Percentiles rank a stretch among this genome's conserved stretches.
phyloP scores from a whole-genome alignment of 805 yeast species.

The Candida oleophila region DNA sequence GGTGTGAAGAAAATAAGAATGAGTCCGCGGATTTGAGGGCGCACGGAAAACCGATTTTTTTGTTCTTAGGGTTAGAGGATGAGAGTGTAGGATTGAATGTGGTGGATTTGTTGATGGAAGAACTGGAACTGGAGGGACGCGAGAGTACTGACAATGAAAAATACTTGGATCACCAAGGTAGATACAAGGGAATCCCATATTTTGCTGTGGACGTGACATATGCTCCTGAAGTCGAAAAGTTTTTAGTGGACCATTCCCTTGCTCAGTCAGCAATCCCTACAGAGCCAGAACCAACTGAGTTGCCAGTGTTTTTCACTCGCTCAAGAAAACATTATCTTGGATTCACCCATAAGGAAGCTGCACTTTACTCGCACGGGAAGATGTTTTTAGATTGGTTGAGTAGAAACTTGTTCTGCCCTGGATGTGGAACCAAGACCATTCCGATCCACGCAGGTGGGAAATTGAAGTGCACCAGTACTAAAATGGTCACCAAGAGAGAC shows the following conservation, averaged over 20 bases:
- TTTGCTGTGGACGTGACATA: conserved; percentile 60
- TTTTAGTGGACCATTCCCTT: conserved; percentile 22
- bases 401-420: conserved; percentile 77
- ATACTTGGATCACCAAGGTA: conserved; percentile 42
- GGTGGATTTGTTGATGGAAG: conserved; percentile 24
- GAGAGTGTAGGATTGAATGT: conserved; percentile 43
- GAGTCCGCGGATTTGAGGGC: conserved; percentile 41
- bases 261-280: conserved; percentile 12
- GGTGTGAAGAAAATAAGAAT: conserved; percentile 32
- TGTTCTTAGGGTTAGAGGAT: conserved; percentile 48
- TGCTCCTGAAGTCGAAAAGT: conserved; percentile 25
- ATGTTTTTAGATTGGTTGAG: conserved; percentile 84
- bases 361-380: conserved; percentile 75
- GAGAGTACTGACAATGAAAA: conserved; percentile 16
- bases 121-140: conserved; percentile 11
- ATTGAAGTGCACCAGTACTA: conserved; percentile 43
- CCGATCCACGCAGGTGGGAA: conserved; percentile 72
- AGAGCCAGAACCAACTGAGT: conserved; percentile 8
- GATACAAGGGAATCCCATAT: conserved; percentile 61
- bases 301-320: conserved; percentile 25
- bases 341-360: conserved; percentile 48
- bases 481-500: conserved; percentile 11
- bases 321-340: conserved; percentile 37
- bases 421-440: conserved; percentile 69
- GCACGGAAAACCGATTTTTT: conserved; percentile 32